A percentile compares a stretch with the other conserved stretches of the same genome.
Conservation (phyloP, 495 filamentous ascomycete species). For the Xylaria telfairii region DNA sequence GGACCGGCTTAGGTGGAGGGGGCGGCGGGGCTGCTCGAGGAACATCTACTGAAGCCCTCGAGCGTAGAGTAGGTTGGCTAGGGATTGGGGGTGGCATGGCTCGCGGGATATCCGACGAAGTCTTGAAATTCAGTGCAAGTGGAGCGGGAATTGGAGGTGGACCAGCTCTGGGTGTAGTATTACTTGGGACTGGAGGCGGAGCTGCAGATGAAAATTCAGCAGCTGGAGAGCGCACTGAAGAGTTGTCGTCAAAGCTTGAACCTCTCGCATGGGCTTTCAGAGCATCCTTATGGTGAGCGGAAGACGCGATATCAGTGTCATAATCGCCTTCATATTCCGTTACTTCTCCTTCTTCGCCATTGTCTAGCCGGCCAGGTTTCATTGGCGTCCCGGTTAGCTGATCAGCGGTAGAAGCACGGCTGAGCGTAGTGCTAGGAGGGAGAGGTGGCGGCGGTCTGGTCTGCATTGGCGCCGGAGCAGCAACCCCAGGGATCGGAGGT, state of each 20-base stretch:
- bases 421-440: conserved; percentile 63
- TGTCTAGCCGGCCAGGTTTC: conserved; percentile 55
- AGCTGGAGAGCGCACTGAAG: conserved; percentile 54
- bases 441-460: conserved; percentile 79
- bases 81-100: conserved; percentile 68
- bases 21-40: conserved; percentile 73
- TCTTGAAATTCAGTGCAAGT: conserved; percentile 56
- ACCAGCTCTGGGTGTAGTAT: conserved; percentile 44
- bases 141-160: conserved; percentile 67
- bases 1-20: conserved; percentile 58
- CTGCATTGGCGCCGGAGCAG: conserved; percentile 61
- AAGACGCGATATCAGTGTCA: conserved; percentile 94
- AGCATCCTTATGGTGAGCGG: conserved; percentile 88
- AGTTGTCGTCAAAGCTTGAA: conserved; percentile 67
- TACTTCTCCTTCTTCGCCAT: conserved; percentile 77
- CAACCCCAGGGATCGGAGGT: conserved; percentile 56
- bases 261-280: conserved; percentile 82
- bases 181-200: conserved; percentile 53
- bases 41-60: conserved; percentile 65
- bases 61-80: conserved; percentile 58
- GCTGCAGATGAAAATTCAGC: conserved; percentile 48
- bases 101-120: conserved; percentile 73
- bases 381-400: conserved; percentile 45
- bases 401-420: conserved; percentile 68
- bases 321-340: conserved; percentile 98